These are phyloP conservation scores for Candida tunisiensis DNA, from an alignment of 1,139 yeast species.

Conservation along the genomic window DNA sequence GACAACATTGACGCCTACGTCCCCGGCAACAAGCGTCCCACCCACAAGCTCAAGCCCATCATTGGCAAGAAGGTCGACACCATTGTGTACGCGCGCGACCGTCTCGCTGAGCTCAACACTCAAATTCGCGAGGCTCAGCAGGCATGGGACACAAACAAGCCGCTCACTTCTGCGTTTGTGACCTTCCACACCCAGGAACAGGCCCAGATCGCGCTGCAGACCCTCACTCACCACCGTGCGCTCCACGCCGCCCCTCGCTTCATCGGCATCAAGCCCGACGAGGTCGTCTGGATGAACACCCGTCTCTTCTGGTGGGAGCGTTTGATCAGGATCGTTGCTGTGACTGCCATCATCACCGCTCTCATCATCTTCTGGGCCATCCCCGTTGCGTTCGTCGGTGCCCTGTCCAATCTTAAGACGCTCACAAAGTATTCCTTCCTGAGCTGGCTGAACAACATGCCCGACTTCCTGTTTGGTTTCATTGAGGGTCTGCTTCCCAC, in stretches of 20 bases:
- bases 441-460: slow-evolving; percentile 53
- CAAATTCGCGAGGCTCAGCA: slow-evolving; percentile 47
- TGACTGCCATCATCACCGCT: slow-evolving; percentile 37
- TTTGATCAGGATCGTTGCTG: slow-evolving; percentile 37
- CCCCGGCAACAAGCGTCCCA: slow-evolving; percentile 64
- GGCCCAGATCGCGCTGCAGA: slow-evolving; percentile 81
- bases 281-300: slow-evolving; percentile 76
- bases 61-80: slow-evolving; percentile 80
- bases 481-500: slow-evolving; percentile 82
- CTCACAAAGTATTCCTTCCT: slow-evolving; percentile 37
- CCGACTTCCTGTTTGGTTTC: slow-evolving; percentile 51
- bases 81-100: slow-evolving; percentile 49
- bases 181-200: slow-evolving; percentile 79
- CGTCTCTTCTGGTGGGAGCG: slow-evolving; percentile 79
- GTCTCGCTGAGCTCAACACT: slow-evolving; percentile 48
- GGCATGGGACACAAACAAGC: slow-evolving; percentile 23
- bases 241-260: slow-evolving; percentile 44
- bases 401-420: slow-evolving; percentile 61
- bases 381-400: slow-evolving; percentile 90
- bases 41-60: slow-evolving; percentile 42
- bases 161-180: slow-evolving; percentile 52
- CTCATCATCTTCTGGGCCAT: slow-evolving; percentile 78
- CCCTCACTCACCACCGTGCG: slow-evolving; percentile 47
- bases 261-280: slow-evolving; percentile 62
- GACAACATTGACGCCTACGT: slow-evolving; percentile 47